Evolutionary conservation across 2,329 filamentous ascomycete genomes (phyloP).

Genomic region (Dactylellina leptospora): DNA sequence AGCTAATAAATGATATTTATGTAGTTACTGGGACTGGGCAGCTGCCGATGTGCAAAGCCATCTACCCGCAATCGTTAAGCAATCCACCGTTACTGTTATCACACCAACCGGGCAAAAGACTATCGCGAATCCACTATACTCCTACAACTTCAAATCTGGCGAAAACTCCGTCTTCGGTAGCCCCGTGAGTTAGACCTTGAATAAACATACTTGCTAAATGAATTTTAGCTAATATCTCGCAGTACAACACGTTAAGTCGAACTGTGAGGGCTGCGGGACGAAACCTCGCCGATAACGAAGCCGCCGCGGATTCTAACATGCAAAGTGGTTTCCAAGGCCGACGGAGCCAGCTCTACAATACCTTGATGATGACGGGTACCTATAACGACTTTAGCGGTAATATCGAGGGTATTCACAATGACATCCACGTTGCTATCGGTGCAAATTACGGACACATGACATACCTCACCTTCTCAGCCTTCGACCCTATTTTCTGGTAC

Average conservation of each 20-base stretch:
- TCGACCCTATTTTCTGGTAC: constrained; percentile 58
- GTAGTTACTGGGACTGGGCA: constrained; percentile 56
- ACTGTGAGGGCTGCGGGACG: not conserved
- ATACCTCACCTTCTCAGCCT: constrained; percentile 56
- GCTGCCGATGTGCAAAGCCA: constrained; percentile 28
- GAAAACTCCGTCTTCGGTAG: not conserved
- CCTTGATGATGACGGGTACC: constrained; percentile 50
- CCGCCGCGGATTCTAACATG: constrained; percentile 12
- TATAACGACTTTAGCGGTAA: constrained; percentile 54
- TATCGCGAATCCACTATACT: constrained; percentile 11
- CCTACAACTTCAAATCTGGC: not conserved
- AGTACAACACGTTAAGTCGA: not conserved
- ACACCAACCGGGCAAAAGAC: constrained; percentile 19
- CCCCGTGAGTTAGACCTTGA: not conserved
- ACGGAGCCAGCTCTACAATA: constrained; percentile 54
- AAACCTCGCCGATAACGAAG: constrained; percentile 32
- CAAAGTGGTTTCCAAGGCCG: constrained; percentile 35
- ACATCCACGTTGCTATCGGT: constrained; percentile 53
- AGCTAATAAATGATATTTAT: constrained; percentile 4
- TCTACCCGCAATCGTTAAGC: constrained; percentile 33
- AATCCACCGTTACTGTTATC: constrained; percentile 34
- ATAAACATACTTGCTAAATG: too few relatives aligned
- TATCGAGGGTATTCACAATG: constrained; percentile 56
- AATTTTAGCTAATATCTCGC: not conserved
- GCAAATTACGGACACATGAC: constrained; percentile 55